These are phyloP conservation scores for Xylariaceae sp. DNA, from an alignment of 2,329 filamentous ascomycete species.

Conservation along the genomic window DNA sequence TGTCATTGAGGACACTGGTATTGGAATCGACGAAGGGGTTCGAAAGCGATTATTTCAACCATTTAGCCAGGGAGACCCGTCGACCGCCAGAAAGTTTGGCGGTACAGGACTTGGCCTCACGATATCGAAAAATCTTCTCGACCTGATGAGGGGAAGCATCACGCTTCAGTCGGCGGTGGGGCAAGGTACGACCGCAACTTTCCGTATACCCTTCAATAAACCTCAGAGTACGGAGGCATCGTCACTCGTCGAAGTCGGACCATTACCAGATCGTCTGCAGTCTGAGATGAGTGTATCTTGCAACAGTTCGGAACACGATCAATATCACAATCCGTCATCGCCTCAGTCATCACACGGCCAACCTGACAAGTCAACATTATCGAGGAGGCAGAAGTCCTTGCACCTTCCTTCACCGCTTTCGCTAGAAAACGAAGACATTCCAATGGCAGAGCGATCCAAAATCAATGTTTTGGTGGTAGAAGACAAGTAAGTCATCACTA, in stretches of 20 bases:
- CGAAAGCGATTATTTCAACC: slow-evolving; percentile 70
- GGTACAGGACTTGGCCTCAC: slow-evolving; percentile 75
- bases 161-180: slow-evolving; percentile 63
- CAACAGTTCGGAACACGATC: slow-evolving; percentile 61
- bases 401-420: slow-evolving; percentile 26
- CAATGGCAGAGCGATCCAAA: slow-evolving; percentile 54
- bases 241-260: slow-evolving; percentile 56
- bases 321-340: slow-evolving; percentile 40
- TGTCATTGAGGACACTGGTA: slow-evolving; percentile 71
- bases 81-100: slow-evolving; percentile 73
- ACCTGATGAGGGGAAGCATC: slow-evolving; percentile 76
- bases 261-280: slow-evolving; percentile 63
- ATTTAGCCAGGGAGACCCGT: slow-evolving; percentile 78
- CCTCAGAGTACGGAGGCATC: slow-evolving; percentile 47
- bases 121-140: slow-evolving; percentile 76
- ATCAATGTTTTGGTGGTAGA: slow-evolving; percentile 74
- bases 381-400: slow-evolving; percentile 27
- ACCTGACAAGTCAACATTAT: slow-evolving; percentile 21
- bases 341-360: slow-evolving; percentile 21
- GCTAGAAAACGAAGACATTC: slow-evolving; percentile 42
- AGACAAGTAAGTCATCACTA: slow-evolving; percentile 58
- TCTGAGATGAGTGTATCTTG: slow-evolving; percentile 61
- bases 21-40: slow-evolving; percentile 76
- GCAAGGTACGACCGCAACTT: slow-evolving; percentile 67
- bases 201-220: slow-evolving; percentile 74